Percentiles rank a stretch among this genome's conserved stretches.
phyloP scores from a whole-genome alignment of 352 stramenopile species.

The Pythium chondricola region DNA sequence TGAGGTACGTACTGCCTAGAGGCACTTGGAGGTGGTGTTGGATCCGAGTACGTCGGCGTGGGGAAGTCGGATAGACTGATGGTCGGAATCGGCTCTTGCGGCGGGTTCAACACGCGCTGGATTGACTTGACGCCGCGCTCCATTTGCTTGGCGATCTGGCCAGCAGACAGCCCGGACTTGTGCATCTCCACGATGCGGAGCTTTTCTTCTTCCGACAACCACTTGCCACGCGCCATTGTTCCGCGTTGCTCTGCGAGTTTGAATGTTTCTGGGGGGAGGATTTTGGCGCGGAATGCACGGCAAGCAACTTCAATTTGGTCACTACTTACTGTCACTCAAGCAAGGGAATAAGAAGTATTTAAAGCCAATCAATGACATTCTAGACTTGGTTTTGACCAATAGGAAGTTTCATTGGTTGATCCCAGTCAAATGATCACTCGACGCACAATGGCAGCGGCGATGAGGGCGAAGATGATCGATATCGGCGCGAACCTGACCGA shows the following conservation, averaged over 20 bases:
- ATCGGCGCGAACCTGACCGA: conserved; percentile 91
- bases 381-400: not conserved
- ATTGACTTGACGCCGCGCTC: conserved; percentile 20
- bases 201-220: conserved; percentile 34
- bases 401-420: too few relatives aligned
- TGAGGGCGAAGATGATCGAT: conserved; percentile 50
- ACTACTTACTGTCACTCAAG: conserved; percentile 3
- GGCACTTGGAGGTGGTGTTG: too few relatives aligned
- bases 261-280: not conserved
- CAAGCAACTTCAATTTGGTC: conserved; percentile 17
- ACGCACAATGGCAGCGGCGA: not conserved
- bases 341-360: not conserved
- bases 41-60: too few relatives aligned
- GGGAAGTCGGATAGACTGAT: too few relatives aligned
- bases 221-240: conserved; percentile 36
- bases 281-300: not conserved
- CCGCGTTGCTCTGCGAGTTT: not conserved
- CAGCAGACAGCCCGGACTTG: conserved; percentile 26
- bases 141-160: conserved; percentile 24
- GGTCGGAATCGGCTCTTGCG: too few relatives aligned
- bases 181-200: conserved; percentile 34
- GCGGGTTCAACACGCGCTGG: conserved; percentile 12
- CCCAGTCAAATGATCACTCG: too few relatives aligned
- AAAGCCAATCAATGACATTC: not conserved
- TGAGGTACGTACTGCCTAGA: too few relatives aligned